phyloP scores from a whole-genome alignment of 441 rosid genomes.

The Brassica hybrid region DNA sequence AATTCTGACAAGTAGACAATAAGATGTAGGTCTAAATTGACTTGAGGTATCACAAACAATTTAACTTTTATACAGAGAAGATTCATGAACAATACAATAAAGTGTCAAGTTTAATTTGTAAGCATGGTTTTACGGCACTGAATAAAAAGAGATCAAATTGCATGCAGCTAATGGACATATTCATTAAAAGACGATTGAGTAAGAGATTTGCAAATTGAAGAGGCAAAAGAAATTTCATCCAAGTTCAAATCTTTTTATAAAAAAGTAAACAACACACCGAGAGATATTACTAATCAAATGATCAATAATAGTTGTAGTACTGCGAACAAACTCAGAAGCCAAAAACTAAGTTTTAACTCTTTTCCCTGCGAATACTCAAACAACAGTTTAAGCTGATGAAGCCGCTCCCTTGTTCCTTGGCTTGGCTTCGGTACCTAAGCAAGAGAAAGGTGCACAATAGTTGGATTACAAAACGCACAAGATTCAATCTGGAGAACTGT shows the following conservation, averaged over 20 bases:
- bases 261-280: slow-evolving; percentile 8
- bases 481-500: not conserved
- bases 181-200: not conserved
- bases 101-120: too few species aligned
- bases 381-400: slow-evolving; percentile 21
- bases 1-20: too few species aligned
- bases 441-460: not conserved
- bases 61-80: too few species aligned
- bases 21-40: too few species aligned
- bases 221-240: not conserved
- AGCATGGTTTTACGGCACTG: not conserved
- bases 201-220: slow-evolving; percentile 2
- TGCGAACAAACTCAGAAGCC: slow-evolving; percentile 6
- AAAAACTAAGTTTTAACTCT: slow-evolving; percentile 8
- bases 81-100: too few species aligned
- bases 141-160: too few species aligned
- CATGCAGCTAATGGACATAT: not conserved
- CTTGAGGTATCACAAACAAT: too few species aligned
- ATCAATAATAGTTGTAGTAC: not conserved
- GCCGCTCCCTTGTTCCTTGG: slow-evolving; percentile 38
- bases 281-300: not conserved
- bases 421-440: slow-evolving; percentile 34
- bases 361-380: not conserved
- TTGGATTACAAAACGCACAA: not conserved
- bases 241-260: slow-evolving; percentile 17